A percentile compares a stretch with the other conserved stretches of the same genome.
Evolutionary conservation across 495 filamentous ascomycete genomes (phyloP).

Genomic region (Thermothielavioides terrestris): DNA sequence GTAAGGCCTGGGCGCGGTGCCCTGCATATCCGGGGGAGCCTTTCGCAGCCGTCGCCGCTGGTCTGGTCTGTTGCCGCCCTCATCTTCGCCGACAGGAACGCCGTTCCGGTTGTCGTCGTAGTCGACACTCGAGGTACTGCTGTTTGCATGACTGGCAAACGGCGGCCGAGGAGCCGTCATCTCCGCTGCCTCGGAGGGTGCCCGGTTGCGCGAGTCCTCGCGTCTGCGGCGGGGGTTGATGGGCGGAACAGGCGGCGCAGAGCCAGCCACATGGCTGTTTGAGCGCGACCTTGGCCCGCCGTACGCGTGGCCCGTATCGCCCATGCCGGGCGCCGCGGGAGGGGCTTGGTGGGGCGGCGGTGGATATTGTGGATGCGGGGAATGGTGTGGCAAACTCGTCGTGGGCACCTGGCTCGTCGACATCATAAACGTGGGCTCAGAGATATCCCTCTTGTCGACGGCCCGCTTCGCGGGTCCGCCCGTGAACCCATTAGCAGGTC

Average conservation of each 20-base stretch:
- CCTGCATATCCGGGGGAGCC: slow-evolving; percentile 21
- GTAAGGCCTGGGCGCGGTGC: slow-evolving; percentile 41
- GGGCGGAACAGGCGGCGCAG: slow-evolving; percentile 54
- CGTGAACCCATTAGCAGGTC: slow-evolving; percentile 8
- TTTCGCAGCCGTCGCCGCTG: slow-evolving; percentile 47
- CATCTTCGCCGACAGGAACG: slow-evolving; percentile 44
- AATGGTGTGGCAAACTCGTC: slow-evolving; percentile 44
- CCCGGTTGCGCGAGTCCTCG: slow-evolving; percentile 46
- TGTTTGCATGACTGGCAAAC: slow-evolving; percentile 14
- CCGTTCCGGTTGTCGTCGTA: slow-evolving; percentile 38
- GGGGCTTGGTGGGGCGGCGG: not conserved
- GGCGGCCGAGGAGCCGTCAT: slow-evolving; percentile 19
- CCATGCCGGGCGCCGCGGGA: slow-evolving; percentile 6
- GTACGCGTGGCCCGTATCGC: slow-evolving; percentile 15
- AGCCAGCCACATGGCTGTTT: slow-evolving; percentile 20
- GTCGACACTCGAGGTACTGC: slow-evolving; percentile 14
- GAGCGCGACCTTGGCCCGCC: slow-evolving; percentile 35
- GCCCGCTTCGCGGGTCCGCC: slow-evolving; percentile 48
- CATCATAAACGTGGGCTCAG: slow-evolving; percentile 73
- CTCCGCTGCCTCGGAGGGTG: slow-evolving; percentile 42
- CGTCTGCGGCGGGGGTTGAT: slow-evolving; percentile 61
- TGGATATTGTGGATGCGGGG: not conserved
- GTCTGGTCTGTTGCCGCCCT: slow-evolving; percentile 28
- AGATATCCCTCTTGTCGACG: slow-evolving; percentile 69
- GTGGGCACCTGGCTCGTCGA: slow-evolving; percentile 65